Base-by-base conservation (phyloP, 345 rosid genomes). In the Eucalyptus fibrosa region DNA sequence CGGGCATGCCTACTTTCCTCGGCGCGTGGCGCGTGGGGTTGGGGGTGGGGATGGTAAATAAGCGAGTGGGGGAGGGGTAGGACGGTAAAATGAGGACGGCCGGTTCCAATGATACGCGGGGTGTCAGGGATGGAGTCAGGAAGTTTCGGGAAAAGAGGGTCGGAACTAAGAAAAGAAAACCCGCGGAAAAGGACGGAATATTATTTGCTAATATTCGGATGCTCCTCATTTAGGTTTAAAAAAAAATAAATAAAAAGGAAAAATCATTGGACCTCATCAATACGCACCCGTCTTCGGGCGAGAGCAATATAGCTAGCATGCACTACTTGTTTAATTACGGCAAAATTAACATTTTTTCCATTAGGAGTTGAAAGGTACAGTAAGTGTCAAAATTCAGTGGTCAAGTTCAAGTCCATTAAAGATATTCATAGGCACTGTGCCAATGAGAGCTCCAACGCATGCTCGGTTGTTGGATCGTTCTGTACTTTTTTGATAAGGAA, bases 401-500 rank as follows among this genome's bases (percentile, higher is more conserved):
- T 14, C 10, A 3, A 2, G 9, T 7, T 62, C 1, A 1, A 0
- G 17, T 16, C 37, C 11, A 65, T 65, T 65, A 15, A 65, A n/a
- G 1, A n/a, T 4, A n/a, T 65, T n/a, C 77, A 7, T 7, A 14
- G 17, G 3, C 19, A 0, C 0, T 0, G 11, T n/a, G 19, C 37
- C 6, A n/a, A 8, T 8, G 18, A 4, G 2, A n/a, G 2, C 77
- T n/a, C 3, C 0, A 65, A 17, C 9, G 0, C 9, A n/a, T 15
- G 37, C 77, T 65, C 5, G 1, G 77, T 15, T 3, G 32, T 65
- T 6, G 19, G 19, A 15, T 8, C 0, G 11, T 7, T 15, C 0
- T 7, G 5, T 32, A 16, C 77, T 15, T n/a, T 23, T 65, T n/a
- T 0, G 77, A n/a, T n/a, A 7, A 14, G 37, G 5, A n/a, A 65